Percentiles rank a stretch among this genome's conserved stretches.
These are phyloP conservation scores for Vachellia collinsii DNA, from an alignment of 306 rosid species.

Conservation along the genomic window DNA sequence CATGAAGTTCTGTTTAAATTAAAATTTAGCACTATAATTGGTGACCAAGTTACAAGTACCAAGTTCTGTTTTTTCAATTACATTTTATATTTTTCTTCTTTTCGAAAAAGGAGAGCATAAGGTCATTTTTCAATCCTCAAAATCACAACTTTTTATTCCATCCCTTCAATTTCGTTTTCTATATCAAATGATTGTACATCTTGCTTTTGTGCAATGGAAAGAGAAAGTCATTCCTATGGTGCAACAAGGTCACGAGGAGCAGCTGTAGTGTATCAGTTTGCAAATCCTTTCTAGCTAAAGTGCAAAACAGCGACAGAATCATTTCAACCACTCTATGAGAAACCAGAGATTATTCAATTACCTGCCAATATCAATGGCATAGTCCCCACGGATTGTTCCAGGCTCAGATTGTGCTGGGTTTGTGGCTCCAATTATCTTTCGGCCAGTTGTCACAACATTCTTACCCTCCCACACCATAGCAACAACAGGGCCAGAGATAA, in stretches of 20 bases:
- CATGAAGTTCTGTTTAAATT: background rate
- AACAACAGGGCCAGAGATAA: constrained; percentile 90
- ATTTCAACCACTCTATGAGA: background rate
- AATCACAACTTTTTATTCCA: background rate
- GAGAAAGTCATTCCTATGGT: background rate
- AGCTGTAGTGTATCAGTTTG: background rate
- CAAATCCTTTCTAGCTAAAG: background rate
- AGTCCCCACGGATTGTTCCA: constrained; percentile 94
- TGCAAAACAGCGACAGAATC: background rate
- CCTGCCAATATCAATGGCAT: constrained; percentile 93
- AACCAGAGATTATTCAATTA: constrained; percentile 17
- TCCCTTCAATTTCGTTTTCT: background rate
- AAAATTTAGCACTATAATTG: background rate
- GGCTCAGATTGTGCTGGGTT: constrained; percentile 87
- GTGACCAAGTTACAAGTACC: background rate
- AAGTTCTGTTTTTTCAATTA: too few species aligned
- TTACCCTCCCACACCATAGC: constrained; percentile 99
- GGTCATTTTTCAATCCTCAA: background rate
- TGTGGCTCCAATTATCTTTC: constrained; percentile 94
- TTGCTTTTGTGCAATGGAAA: background rate
- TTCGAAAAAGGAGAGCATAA: background rate
- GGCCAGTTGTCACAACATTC: constrained; percentile 71
- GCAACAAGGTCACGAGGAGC: background rate
- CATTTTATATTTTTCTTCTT: too few species aligned
- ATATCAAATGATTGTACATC: background rate